These are phyloP conservation scores for Pulchroboletus neoregius DNA, from an alignment of 1,284 basidiomycete genomes.

Conservation along the genomic window DNA sequence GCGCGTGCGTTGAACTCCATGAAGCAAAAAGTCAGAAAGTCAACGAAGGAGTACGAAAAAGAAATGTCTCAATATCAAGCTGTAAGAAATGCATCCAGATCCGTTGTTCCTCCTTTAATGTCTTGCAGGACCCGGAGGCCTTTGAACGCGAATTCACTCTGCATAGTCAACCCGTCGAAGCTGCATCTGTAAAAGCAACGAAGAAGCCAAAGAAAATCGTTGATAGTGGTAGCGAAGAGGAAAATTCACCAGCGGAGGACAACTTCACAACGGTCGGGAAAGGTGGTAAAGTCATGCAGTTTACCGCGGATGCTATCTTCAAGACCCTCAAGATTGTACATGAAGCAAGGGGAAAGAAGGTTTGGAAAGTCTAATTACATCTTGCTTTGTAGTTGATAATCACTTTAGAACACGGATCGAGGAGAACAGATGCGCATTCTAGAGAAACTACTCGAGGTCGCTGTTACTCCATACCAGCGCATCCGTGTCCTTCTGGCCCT, in stretches of 20 bases:
- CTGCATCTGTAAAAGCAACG: conserved; percentile 37
- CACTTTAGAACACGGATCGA: conserved; percentile 86
- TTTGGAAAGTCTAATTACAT: conserved; percentile 32
- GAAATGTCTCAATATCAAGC: conserved; percentile 78
- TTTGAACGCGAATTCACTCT: conserved; percentile 77
- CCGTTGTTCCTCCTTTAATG: conserved; percentile 2
- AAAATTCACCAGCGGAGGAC: conserved; percentile 57
- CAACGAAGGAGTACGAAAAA: conserved; percentile 83
- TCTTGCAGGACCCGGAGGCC: conserved; percentile 75
- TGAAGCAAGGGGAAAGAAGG: conserved; percentile 96
- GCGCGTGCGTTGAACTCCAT: conserved; percentile 93
- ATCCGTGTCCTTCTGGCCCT: conserved; percentile 94
- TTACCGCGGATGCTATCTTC: conserved; percentile 88
- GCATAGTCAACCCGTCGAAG: conserved; percentile 48
- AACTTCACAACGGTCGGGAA: conserved; percentile 88
- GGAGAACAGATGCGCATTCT: conserved; percentile 92
- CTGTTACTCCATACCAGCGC: conserved; percentile 86
- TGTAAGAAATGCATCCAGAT: conserved; percentile 43
- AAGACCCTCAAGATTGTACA: conserved; percentile 90
- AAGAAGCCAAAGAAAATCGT: conserved; percentile 42
- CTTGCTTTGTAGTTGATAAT: conserved; percentile 6
- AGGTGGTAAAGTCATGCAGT: conserved; percentile 81
- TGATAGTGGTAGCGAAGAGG: conserved; percentile 38
- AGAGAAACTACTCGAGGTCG: conserved; percentile 83
- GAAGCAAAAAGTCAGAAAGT: conserved; percentile 97